These are phyloP conservation scores for Musa balbisiana DNA, from an alignment of 202 grass and related monocot species.

Conservation along the genomic window DNA sequence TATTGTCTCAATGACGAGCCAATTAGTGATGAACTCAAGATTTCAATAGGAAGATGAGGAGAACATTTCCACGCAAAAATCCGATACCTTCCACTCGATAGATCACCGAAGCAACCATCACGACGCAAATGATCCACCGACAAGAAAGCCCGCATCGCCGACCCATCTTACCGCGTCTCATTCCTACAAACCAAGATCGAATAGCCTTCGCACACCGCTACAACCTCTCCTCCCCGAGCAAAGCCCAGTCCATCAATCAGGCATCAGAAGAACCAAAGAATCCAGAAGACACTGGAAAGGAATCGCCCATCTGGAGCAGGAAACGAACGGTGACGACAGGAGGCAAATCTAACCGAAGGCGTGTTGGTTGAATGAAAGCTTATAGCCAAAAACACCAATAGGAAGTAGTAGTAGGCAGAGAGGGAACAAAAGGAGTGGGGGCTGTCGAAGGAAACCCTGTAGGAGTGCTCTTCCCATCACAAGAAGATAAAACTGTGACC, in stretches of 20 bases:
- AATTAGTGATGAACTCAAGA: too few relatives aligned
- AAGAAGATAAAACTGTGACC: not conserved
- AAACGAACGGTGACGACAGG: not conserved
- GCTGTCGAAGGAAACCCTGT: not conserved
- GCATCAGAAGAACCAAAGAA: too few relatives aligned
- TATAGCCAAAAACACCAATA: not conserved
- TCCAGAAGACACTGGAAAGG: not conserved
- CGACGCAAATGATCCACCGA: not conserved
- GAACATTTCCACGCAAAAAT: not conserved
- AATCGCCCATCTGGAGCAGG: not conserved
- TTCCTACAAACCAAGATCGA: not conserved
- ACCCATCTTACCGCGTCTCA: not conserved
- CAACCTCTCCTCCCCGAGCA: not conserved
- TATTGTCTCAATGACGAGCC: not conserved
- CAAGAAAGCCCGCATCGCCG: not conserved
- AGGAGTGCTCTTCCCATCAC: conserved; percentile 1
- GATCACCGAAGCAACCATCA: not conserved
- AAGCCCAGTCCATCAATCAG: not conserved
- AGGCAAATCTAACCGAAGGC: not conserved
- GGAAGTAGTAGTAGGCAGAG: not conserved
- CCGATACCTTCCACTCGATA: not conserved
- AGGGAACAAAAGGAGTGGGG: not conserved
- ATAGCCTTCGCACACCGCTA: not conserved
- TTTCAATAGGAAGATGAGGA: not conserved
- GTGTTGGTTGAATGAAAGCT: not conserved